Conservation (phyloP, 768 basidiomycete species). For the Leccinum truebloodii region DNA sequence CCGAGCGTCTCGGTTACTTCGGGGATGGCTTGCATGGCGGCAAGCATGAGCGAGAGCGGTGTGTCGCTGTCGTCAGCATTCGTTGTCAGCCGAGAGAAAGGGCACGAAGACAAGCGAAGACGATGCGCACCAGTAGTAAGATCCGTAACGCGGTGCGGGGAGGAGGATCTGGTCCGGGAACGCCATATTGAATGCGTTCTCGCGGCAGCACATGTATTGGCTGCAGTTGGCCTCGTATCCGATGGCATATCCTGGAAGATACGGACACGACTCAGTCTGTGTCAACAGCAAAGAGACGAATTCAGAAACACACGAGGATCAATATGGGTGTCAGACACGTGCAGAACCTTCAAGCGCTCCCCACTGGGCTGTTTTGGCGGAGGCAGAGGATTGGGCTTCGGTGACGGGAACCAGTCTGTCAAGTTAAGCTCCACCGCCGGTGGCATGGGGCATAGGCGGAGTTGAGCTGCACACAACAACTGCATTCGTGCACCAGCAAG, state of each 20-base stretch:
- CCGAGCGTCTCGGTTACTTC: conserved; percentile 58
- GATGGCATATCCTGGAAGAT: conserved; percentile 56
- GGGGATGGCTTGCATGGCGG: conserved; percentile 67
- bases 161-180: conserved; percentile 50
- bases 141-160: conserved; percentile 66
- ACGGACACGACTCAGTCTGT: neutral
- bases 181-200: conserved; percentile 44
- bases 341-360: conserved; percentile 48
- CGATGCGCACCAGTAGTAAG: conserved; percentile 23
- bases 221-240: conserved; percentile 72
- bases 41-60: conserved; percentile 54
- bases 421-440: conserved; percentile 27
- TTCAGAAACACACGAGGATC: conserved; percentile 43
- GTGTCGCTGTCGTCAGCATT: conserved; percentile 46
- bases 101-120: no score
- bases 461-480: conserved; percentile 43
- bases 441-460: neutral
- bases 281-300: no score
- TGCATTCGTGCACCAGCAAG: neutral
- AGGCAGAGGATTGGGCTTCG: conserved; percentile 49
- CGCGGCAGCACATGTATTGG: conserved; percentile 61
- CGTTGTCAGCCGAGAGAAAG: neutral
- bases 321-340: conserved; percentile 51
- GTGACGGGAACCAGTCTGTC: conserved; percentile 51
- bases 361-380: conserved; percentile 43